Evolutionary conservation across 2,329 filamentous ascomycete species (phyloP), one percentile per base, ranked within the genome.

Genomic region (Fusarium torreyae): DNA sequence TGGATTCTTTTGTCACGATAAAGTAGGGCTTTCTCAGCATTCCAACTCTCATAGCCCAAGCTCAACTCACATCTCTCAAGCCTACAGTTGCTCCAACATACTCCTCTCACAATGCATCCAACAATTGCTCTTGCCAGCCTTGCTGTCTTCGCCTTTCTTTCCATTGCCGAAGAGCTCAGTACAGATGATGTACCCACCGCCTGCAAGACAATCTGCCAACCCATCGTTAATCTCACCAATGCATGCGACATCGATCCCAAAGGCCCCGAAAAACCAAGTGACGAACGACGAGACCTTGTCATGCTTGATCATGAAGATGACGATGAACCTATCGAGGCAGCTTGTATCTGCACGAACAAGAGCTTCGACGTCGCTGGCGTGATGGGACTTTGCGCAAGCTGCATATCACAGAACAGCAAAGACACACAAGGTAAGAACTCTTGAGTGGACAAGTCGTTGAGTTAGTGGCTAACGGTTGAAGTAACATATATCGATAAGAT

Each of bases 231-330:
- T 11, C 57, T 59, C 5, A 59, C 52, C 26, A 59, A 48, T 2
- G 20, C 24, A 11, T 59, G 57, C 53, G 53, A 58, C n/a, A 58
- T 59, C 13, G 57, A 59, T 13, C 40, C 40, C 6, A 59, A 59
- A 3, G 52, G 22, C 22, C 22, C 22, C 22, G 22, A 24, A 59
- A 20, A 17, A 18, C 10, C 33, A 18, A 39, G 5, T 5, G 57
- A 48, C 3, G 22, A 5, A 17, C 33, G 57, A 34, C 15, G 57
- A 5, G 40, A 7, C 7, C 22, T 24, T 6, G 43, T 59, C 9
- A 8, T 57, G 0, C 34, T 59, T 5, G 34, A 24, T 10, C 33
- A 17, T 7, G 24, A 40, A 40, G 57, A 48, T 2, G 34, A 36
- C 7, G 57, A 59, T 3, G 57, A 59, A 1, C 24, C 53, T 1